A percentile compares a stretch with the other conserved stretches of the same genome.
Conservation (phyloP, 257 asterid species). For the Marsdenia floribunda region DNA sequence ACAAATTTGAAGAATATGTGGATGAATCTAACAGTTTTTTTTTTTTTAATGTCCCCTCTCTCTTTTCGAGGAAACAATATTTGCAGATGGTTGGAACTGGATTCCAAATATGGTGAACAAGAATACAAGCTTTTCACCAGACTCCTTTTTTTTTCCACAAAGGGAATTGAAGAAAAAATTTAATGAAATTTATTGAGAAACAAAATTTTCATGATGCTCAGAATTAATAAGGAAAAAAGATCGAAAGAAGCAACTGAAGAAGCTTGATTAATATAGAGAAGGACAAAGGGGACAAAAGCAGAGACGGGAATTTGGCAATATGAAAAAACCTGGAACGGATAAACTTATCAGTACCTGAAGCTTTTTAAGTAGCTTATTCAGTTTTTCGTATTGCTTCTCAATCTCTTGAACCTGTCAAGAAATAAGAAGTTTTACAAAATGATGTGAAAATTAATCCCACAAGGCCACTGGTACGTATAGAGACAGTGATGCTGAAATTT, state of each 20-base stretch:
- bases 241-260: not conserved
- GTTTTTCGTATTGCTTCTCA: constrained; percentile 82
- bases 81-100: constrained; percentile 1
- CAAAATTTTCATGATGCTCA: not conserved
- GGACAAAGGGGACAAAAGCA: not conserved
- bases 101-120: not conserved
- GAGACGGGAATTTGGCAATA: not conserved
- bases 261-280: not conserved
- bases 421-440: constrained; percentile 18
- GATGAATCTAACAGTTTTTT: not conserved
- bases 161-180: not conserved
- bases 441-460: constrained; percentile 1
- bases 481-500: constrained; percentile 1
- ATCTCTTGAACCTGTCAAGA: constrained; percentile 70
- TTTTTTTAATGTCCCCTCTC: not conserved
- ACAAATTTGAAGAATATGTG: not conserved
- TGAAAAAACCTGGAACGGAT: constrained; percentile 1
- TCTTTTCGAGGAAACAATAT: not conserved
- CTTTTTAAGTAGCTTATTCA: constrained; percentile 68
- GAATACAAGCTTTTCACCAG: not conserved
- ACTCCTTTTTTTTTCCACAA: not conserved
- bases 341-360: constrained; percentile 64
- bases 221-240: not conserved
- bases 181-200: not conserved
- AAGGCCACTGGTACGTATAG: not conserved